Evolutionary conservation across 345 rosid species (phyloP), one percentile per base, ranked within the genome.

Genomic region (Mangifera indica): DNA sequence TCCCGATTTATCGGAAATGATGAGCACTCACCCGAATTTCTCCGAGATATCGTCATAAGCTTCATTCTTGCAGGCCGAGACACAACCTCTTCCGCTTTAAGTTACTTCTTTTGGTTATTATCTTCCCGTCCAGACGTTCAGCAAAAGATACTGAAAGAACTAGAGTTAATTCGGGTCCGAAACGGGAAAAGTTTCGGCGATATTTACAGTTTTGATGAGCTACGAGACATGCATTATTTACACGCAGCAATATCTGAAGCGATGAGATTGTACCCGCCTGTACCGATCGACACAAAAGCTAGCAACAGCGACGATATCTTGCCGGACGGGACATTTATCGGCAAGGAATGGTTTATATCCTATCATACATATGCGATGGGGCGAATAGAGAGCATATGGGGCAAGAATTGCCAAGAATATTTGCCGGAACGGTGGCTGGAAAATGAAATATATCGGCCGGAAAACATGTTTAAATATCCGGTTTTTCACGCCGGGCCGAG

Each of bases 201-300:
- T 21, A n/a, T 66, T 6, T 73, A 69, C 25, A 37, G 60, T 2
- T 48, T 54, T 22, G 67, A 78, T 10, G 60, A 66, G 55, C 80
- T 79, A 17, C 67, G 77, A 51, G 80, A 84, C 40, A 77, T 84
- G 80, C 58, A 80, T 34, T 72, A 78, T 68, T 40, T 83, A 74
- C 88, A 84, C 2, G 83, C 84, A 7, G 77, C 86, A 0, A 58
- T 84, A 24, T 80, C 81, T 17, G 88, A 46, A 46, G 13, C 51
- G 51, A 46, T 46, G 51, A 12, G 51, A 14, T 14, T 46, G 4
- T 46, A 46, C 18, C 80, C 80, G 3, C 76, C 80, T 0, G 78
- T 74, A 13, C 73, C 81, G 0, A 60, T 77, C 18, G 61, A 68
- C n/a, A 54, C 66, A 11, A 73, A 56, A 64, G 32, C 45, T 13